phyloP scores from a whole-genome alignment of 495 filamentous ascomycete species.

The Thozetella sp. region DNA sequence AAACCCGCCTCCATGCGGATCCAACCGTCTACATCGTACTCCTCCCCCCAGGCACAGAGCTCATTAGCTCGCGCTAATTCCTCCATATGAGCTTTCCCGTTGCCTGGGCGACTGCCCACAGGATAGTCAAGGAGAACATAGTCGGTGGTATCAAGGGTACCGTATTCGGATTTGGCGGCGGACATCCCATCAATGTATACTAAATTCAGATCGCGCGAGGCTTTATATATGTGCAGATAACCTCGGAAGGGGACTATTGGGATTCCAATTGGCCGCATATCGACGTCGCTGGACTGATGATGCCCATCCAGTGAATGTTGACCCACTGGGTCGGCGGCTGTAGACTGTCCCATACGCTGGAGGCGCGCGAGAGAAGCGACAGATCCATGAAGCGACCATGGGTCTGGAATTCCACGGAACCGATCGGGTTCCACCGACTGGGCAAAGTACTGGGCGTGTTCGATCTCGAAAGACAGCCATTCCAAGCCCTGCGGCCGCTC shows the following conservation, averaged over 20 bases:
- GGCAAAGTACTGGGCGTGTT: background rate
- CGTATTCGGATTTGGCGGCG: background rate
- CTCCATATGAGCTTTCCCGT: background rate
- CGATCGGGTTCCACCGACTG: background rate
- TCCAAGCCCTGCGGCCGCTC: background rate
- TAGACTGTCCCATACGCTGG: background rate
- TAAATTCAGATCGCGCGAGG: background rate
- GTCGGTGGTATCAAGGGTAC: background rate
- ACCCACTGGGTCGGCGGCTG: background rate
- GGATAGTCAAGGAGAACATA: background rate
- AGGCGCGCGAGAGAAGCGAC: background rate
- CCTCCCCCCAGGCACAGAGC: background rate
- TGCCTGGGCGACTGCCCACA: background rate
- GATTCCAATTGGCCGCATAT: background rate
- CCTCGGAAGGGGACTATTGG: background rate
- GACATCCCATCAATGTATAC: background rate
- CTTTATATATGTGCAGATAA: background rate
- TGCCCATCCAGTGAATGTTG: background rate
- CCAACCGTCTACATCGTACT: background rate
- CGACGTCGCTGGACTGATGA: background rate
- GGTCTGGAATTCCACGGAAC: too few relatives aligned
- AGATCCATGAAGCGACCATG: background rate
- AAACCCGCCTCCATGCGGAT: background rate
- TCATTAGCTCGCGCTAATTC: background rate
- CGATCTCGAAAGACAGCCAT: background rate